These are phyloP conservation scores for Clarireedia sp. DNA, from an alignment of 2,329 filamentous ascomycete genomes.

Conservation along the genomic window DNA sequence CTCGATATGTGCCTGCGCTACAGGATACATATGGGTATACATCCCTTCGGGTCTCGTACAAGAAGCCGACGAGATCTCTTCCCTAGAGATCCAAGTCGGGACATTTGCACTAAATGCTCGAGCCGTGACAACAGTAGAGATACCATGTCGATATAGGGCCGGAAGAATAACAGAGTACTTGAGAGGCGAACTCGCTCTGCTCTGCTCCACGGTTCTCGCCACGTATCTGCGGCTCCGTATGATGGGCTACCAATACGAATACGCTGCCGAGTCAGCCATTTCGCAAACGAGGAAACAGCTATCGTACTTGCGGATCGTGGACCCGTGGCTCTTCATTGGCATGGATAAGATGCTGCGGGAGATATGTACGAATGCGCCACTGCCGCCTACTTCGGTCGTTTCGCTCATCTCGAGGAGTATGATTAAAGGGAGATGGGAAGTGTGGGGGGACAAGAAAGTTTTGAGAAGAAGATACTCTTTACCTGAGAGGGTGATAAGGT, in stretches of 20 bases:
- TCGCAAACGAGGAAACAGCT: conserved; percentile 14
- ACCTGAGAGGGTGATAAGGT: conserved; percentile 16
- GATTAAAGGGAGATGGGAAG: conserved; percentile 22
- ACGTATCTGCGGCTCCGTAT: conserved; percentile 23
- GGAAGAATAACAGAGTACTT: not conserved
- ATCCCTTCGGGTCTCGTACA: not conserved
- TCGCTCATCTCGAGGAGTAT: conserved; percentile 24
- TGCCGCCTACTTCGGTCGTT: conserved; percentile 24
- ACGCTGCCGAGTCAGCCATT: conserved; percentile 21
- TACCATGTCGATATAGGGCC: conserved; percentile 18
- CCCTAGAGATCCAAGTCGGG: conserved; percentile 23
- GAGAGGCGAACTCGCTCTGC: conserved; percentile 16
- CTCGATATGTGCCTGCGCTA: conserved; percentile 24
- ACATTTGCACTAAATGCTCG: conserved; percentile 21
- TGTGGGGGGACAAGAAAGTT: conserved; percentile 18
- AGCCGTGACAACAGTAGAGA: conserved; percentile 22
- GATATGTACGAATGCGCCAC: conserved; percentile 22
- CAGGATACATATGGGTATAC: conserved; percentile 25
- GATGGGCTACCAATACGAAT: conserved; percentile 25
- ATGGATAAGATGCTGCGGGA: conserved; percentile 15
- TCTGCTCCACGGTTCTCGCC: conserved; percentile 22
- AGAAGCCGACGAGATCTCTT: conserved; percentile 11
- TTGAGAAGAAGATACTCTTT: conserved; percentile 16
- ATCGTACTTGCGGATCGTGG: conserved; percentile 4
- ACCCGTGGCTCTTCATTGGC: conserved; percentile 15